phyloP scores from a whole-genome alignment of 176 grass and related monocot genomes.

The Cenchrus fungigraminus region DNA sequence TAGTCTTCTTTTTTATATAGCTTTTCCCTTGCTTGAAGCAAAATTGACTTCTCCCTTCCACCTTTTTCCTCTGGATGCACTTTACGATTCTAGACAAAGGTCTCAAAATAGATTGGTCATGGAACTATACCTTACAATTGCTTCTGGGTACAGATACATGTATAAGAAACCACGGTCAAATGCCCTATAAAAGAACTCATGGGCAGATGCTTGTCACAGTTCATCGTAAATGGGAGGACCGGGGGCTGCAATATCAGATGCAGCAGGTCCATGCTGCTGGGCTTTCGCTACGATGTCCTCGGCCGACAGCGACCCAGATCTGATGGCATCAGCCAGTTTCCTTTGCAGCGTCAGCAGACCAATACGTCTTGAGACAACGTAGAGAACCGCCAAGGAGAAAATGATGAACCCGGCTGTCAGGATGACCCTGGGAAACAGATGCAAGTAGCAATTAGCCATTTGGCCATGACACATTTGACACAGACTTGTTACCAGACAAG shows the following conservation, averaged over 20 bases:
- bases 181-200: not conserved
- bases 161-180: not conserved
- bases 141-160: not conserved
- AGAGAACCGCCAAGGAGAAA: conserved; percentile 65
- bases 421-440: conserved; percentile 67
- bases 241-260: conserved; percentile 10
- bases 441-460: conserved; percentile 1
- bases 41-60: too few species aligned
- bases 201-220: conserved; percentile 48
- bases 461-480: not conserved
- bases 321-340: conserved; percentile 76
- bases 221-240: conserved; percentile 51
- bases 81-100: too few species aligned
- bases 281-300: conserved; percentile 49
- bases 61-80: too few species aligned
- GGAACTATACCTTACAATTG: not conserved
- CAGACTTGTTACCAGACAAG: not conserved
- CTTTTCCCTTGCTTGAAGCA: too few species aligned
- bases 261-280: conserved; percentile 35
- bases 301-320: conserved; percentile 61
- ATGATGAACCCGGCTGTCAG: conserved; percentile 66
- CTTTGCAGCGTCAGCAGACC: conserved; percentile 78
- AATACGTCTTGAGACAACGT: conserved; percentile 70
- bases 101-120: not conserved
- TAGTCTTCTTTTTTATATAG: too few species aligned